These are phyloP conservation scores for Colletotrichum shisoi DNA, from an alignment of 2,329 filamentous ascomycete species.

Conservation along the genomic window DNA sequence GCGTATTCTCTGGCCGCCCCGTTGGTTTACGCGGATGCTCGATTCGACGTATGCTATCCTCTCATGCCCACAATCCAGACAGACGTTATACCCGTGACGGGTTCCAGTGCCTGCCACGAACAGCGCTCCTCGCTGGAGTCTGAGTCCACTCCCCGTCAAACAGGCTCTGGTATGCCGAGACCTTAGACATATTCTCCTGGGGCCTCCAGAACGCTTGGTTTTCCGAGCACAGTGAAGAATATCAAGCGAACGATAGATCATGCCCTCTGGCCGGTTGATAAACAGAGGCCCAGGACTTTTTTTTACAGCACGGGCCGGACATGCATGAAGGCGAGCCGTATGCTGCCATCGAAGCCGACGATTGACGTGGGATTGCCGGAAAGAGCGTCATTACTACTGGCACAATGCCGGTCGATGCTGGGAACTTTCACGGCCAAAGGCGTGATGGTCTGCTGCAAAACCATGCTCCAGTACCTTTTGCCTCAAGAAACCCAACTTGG, in stretches of 20 bases:
- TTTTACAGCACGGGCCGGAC: constrained; percentile 29
- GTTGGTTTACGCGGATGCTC: background rate
- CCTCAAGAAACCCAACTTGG: background rate
- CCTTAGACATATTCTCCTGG: constrained; percentile 14
- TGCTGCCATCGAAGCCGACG: constrained; percentile 43
- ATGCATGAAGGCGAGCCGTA: background rate
- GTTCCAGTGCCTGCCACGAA: background rate
- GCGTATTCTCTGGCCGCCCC: background rate
- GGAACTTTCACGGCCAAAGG: constrained; percentile 41
- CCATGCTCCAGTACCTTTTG: background rate
- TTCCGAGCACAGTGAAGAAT: constrained; percentile 44
- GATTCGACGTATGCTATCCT: background rate
- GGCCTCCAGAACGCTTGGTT: constrained; percentile 41
- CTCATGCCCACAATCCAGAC: background rate
- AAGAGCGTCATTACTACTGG: background rate
- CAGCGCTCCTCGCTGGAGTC: background rate
- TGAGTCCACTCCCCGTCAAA: constrained; percentile 8
- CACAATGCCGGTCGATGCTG: constrained; percentile 32
- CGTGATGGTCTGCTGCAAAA: constrained; percentile 39
- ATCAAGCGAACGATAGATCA: constrained; percentile 43
- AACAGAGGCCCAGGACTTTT: constrained; percentile 42
- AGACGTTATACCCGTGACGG: background rate
- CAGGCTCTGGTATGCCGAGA: constrained; percentile 15
- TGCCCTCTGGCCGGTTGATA: constrained; percentile 39
- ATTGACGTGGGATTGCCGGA: constrained; percentile 35